phyloP scores from a whole-genome alignment of 768 basidiomycete genomes.

The Mycena epipterygia region DNA sequence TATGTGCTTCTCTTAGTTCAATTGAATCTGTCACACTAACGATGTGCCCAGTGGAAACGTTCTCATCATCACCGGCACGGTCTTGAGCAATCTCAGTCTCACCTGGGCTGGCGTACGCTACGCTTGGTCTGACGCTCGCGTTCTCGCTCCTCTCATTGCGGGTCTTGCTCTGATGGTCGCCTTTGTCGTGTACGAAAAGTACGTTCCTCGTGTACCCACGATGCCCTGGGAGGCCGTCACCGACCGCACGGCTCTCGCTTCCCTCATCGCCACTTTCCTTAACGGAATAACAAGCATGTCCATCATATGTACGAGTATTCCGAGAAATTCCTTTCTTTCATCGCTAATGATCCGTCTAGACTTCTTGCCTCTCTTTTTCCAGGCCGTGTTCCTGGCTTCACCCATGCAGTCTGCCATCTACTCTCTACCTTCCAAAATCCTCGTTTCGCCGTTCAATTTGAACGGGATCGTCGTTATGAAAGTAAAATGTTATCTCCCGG shows the following conservation, averaged over 20 bases:
- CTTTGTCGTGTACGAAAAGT: not conserved
- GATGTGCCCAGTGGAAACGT: no score
- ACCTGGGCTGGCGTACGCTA: no score
- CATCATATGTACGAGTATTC: not conserved
- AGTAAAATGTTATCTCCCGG: not conserved
- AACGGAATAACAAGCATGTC: conserved; percentile 6
- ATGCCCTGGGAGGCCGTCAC: conserved; percentile 5
- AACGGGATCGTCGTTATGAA: not conserved
- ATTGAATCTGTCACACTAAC: no score
- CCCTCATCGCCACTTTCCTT: conserved; percentile 3
- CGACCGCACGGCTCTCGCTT: not conserved
- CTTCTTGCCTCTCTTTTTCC: conserved; percentile 3
- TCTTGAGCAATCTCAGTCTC: not conserved
- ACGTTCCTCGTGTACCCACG: not conserved
- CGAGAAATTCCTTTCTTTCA: no score
- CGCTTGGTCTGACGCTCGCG: not conserved
- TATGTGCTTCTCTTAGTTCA: not conserved
- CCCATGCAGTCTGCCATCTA: not conserved
- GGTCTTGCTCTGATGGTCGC: not conserved
- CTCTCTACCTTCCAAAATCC: not conserved
- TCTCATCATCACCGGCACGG: not conserved
- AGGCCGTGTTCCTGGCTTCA: not conserved
- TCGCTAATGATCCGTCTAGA: no score
- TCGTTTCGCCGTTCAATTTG: not conserved
- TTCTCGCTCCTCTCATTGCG: not conserved